These are phyloP conservation scores for Boletus bicolor DNA, from an alignment of 768 basidiomycete species.

Conservation along the genomic window DNA sequence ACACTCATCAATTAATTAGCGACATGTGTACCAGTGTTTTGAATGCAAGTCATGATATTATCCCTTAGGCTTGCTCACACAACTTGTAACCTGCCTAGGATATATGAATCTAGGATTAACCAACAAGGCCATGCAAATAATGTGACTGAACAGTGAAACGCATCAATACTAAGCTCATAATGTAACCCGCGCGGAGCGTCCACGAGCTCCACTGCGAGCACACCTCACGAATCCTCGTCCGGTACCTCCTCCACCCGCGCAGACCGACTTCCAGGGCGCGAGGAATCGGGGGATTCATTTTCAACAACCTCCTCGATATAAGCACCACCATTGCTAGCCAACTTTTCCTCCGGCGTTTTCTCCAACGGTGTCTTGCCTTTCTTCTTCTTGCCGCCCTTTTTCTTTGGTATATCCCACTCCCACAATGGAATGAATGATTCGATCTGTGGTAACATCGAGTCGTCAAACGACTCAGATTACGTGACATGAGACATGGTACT, in stretches of 20 bases:
- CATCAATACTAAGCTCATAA: not conserved
- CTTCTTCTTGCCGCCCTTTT: conserved; percentile 66
- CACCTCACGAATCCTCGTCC: conserved; percentile 36
- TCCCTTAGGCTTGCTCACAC: not conserved
- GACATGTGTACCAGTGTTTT: not conserved
- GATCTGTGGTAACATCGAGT: conserved; percentile 49
- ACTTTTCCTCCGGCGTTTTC: conserved; percentile 37
- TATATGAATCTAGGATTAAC: not conserved
- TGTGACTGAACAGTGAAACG: conserved; percentile 39
- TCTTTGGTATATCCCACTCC: conserved; percentile 90
- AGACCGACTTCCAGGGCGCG: conserved; percentile 34
- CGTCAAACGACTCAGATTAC: not conserved
- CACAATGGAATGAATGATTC: conserved; percentile 96
- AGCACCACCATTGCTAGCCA: conserved; percentile 41
- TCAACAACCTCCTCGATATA: conserved; percentile 35
- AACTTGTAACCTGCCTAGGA: not conserved
- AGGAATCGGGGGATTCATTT: conserved; percentile 31
- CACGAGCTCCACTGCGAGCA: not conserved
- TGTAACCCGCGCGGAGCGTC: not conserved
- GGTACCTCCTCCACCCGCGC: conserved; percentile 46
- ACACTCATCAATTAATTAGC: not conserved
- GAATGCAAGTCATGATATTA: not conserved
- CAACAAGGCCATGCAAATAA: not conserved
- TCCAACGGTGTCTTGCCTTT: conserved; percentile 39
- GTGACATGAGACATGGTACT: conserved; percentile 35